These are phyloP conservation scores for Oryza australiensis DNA, from an alignment of 176 grass and related monocot species.

Conservation along the genomic window DNA sequence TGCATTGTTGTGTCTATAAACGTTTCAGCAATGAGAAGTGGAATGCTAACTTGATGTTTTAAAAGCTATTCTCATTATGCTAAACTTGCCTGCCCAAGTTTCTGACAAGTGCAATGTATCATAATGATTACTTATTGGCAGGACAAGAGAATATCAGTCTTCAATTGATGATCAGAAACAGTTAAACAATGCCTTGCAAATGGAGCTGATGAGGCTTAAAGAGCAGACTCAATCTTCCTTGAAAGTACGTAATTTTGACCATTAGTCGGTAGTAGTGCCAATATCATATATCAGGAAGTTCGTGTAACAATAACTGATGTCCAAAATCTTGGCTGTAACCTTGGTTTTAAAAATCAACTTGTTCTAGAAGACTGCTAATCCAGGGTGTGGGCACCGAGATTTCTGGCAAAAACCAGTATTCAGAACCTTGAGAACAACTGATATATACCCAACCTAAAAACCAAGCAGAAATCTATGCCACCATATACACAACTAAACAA, in stretches of 20 bases:
- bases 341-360: background rate
- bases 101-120: constrained; percentile 7
- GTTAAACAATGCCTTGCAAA: constrained; percentile 60
- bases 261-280: background rate
- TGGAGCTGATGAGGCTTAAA: constrained; percentile 63
- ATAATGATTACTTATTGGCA: constrained; percentile 49
- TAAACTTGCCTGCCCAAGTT: background rate
- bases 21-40: constrained; percentile 3
- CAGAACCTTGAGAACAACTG: background rate
- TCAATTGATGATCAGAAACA: constrained; percentile 63
- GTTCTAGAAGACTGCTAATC: background rate
- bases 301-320: background rate
- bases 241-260: constrained; percentile 59
- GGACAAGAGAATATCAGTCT: constrained; percentile 73
- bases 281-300: constrained; percentile 12
- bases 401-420: background rate
- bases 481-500: background rate
- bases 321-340: background rate
- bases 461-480: background rate
- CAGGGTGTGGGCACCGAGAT: background rate
- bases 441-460: background rate
- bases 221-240: constrained; percentile 55
- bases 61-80: background rate
- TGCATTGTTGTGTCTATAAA: background rate
- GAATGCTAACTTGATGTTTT: constrained; percentile 10